Conservation (phyloP, 371 early-diverging fungal species). For the Apophysomyces elegans region DNA sequence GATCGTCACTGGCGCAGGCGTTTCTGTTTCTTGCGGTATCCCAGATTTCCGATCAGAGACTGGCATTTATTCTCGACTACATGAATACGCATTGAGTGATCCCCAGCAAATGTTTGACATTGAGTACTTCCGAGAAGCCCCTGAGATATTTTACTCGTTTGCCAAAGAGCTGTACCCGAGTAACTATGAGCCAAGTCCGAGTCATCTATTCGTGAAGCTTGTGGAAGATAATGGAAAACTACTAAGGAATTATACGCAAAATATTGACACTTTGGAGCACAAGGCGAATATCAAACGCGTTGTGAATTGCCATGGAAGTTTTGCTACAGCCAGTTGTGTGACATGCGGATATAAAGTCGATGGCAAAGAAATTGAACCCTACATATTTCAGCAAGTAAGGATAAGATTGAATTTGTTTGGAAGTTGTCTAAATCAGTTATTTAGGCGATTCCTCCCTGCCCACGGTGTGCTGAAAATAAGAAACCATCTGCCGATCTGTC, state of each 20-base stretch:
- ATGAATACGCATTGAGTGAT: slow-evolving; percentile 77
- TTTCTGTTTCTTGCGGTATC: slow-evolving; percentile 96
- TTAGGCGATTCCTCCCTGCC: slow-evolving; percentile 51
- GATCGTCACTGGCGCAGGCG: slow-evolving; percentile 94
- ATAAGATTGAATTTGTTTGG: background rate
- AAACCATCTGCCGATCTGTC: background rate
- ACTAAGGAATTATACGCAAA: slow-evolving; percentile 96
- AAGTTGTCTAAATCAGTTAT: background rate
- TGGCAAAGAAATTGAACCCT: slow-evolving; percentile 79
- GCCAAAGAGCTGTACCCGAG: slow-evolving; percentile 90
- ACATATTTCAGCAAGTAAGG: slow-evolving; percentile 68
- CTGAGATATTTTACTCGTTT: slow-evolving; percentile 93
- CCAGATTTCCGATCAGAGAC: slow-evolving; percentile 97
- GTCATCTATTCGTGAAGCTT: slow-evolving; percentile 91
- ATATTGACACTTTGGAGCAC: slow-evolving; percentile 97
- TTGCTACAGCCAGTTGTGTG: slow-evolving; percentile 92
- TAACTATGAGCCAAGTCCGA: slow-evolving; percentile 89
- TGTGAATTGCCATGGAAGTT: slow-evolving; percentile 92
- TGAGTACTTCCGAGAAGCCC: slow-evolving; percentile 80
- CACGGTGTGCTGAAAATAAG: slow-evolving; percentile 31
- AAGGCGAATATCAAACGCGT: slow-evolving; percentile 85
- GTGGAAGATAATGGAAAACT: slow-evolving; percentile 84
- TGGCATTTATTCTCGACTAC: slow-evolving; percentile 92
- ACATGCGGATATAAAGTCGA: slow-evolving; percentile 78
- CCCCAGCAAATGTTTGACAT: slow-evolving; percentile 94